These are phyloP conservation scores for Paratinospora sagittata DNA, from an alignment of 164 flowering plant species.

Conservation along the genomic window DNA sequence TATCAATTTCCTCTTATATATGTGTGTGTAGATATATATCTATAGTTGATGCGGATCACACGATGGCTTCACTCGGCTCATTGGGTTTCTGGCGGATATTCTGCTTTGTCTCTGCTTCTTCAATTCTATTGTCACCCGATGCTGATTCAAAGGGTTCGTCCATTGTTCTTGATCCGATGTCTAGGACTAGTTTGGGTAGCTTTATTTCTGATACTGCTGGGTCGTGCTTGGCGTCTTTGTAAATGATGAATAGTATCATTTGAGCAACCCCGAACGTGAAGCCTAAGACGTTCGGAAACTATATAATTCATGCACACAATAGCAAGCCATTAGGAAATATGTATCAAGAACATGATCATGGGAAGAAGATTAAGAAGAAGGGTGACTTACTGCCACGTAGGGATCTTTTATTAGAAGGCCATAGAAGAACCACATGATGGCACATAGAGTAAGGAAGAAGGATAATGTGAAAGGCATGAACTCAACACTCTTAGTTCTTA, in stretches of 20 bases:
- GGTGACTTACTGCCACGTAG: conserved; percentile 48
- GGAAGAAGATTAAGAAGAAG: not conserved
- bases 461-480: conserved; percentile 69
- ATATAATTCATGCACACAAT: not conserved
- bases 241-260: conserved; percentile 50
- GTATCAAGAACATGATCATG: not conserved
- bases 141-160: not conserved
- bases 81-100: not conserved
- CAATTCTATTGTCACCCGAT: not conserved
- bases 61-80: not conserved
- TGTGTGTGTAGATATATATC: not conserved
- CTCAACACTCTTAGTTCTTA: conserved; percentile 67
- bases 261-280: conserved; percentile 53
- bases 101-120: not conserved
- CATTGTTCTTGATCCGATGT: not conserved
- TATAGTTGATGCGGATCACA: not conserved
- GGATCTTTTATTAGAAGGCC: conserved; percentile 49
- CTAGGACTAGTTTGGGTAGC: conserved; percentile 21
- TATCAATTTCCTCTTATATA: not conserved
- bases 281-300: conserved; percentile 64
- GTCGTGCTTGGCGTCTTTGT: conserved; percentile 26
- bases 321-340: not conserved
- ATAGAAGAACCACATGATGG: conserved; percentile 70
- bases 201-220: conserved; percentile 19
- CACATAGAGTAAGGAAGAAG: conserved; percentile 53